These are phyloP conservation scores for Macrolepiota fuliginosa DNA, from an alignment of 768 basidiomycete species.

Conservation along the genomic window DNA sequence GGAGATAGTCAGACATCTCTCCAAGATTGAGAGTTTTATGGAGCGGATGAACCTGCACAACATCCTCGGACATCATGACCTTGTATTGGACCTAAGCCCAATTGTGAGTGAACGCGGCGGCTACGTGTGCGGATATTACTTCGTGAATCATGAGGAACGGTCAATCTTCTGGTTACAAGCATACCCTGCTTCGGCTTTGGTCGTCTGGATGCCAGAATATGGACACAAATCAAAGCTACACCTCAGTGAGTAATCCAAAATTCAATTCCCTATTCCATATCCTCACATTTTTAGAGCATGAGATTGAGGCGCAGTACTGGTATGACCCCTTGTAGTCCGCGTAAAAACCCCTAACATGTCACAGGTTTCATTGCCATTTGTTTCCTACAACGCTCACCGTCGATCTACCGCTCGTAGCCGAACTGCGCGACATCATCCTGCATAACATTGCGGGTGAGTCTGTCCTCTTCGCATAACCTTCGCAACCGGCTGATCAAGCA, in stretches of 20 bases:
- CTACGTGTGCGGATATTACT: conserved; percentile 26
- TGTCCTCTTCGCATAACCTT: not conserved
- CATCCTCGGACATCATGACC: conserved; percentile 10
- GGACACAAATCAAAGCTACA: conserved; percentile 36
- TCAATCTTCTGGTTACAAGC: conserved; percentile 53
- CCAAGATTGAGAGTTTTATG: conserved; percentile 26
- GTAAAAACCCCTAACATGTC: too few relatives aligned
- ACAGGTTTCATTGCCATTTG: too few relatives aligned
- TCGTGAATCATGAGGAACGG: too few relatives aligned
- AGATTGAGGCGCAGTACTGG: conserved; percentile 37
- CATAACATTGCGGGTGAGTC: conserved; percentile 34
- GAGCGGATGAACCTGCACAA: conserved; percentile 43
- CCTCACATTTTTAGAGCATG: conserved; percentile 26
- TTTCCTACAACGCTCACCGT: too few relatives aligned
- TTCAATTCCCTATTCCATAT: not conserved
- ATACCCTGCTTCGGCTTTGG: conserved; percentile 31
- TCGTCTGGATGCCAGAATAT: conserved; percentile 26
- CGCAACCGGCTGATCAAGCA: not conserved
- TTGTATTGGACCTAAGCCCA: conserved; percentile 22
- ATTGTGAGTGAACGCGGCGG: conserved; percentile 28
- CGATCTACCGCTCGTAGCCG: conserved; percentile 24
- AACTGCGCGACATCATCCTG: conserved; percentile 36
- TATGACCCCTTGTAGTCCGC: too few relatives aligned
- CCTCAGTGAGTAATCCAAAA: conserved; percentile 17
- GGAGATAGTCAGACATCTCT: conserved; percentile 35